Percentiles rank a stretch among this genome's conserved stretches.
Evolutionary conservation across 768 basidiomycete species (phyloP).

Genomic region (Mycena polygramma): DNA sequence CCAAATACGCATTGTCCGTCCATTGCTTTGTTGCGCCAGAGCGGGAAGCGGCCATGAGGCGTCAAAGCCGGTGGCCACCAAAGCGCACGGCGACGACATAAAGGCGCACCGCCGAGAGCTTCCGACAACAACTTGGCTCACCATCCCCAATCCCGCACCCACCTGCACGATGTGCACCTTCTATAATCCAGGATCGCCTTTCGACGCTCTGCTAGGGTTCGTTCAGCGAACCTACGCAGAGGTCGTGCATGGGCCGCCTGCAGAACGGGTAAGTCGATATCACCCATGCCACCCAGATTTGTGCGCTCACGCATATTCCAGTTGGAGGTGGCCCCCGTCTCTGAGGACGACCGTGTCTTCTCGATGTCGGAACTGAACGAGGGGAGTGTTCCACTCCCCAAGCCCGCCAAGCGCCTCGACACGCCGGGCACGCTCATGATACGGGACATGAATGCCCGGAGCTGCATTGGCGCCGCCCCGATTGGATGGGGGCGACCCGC

Average conservation of each 20-base stretch:
- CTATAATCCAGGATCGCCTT: neutral
- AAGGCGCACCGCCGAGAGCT: neutral
- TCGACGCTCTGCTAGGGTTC: neutral
- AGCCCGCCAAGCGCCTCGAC: neutral
- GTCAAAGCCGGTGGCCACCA: neutral
- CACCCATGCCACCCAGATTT: neutral
- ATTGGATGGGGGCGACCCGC: neutral
- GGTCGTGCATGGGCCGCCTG: neutral
- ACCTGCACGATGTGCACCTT: neutral
- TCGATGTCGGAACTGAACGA: conserved; percentile 4
- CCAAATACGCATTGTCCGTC: conserved; percentile 5
- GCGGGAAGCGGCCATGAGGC: neutral
- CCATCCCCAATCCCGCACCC: neutral
- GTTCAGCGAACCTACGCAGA: neutral
- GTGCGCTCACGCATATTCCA: neutral
- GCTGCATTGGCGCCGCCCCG: neutral
- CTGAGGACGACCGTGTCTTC: neutral
- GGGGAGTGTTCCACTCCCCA: neutral
- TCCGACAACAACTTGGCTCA: neutral
- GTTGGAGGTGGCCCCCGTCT: neutral
- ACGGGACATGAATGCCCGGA: no score
- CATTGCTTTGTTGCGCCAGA: neutral
- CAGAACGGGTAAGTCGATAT: neutral
- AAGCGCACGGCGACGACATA: neutral
- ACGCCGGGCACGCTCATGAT: neutral